phyloP scores from a whole-genome alignment of 108 stramenopile species.

The Thalassiosira profunda region DNA sequence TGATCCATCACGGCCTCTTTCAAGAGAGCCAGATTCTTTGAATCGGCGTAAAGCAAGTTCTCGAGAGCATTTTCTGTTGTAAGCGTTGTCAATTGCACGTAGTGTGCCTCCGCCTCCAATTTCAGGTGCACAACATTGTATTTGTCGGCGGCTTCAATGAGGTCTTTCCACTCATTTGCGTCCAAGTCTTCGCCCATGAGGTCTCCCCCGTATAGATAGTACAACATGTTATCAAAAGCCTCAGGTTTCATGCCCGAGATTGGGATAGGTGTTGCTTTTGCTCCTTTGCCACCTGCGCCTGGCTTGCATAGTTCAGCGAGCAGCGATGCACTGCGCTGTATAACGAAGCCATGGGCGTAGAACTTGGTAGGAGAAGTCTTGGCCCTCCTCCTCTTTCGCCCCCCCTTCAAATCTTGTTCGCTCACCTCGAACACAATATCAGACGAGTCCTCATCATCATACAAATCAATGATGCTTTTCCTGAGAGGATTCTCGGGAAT shows the following conservation, averaged over 20 bases:
- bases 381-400: not conserved
- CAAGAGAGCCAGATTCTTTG: slow-evolving; percentile 2
- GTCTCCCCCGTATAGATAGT: not conserved
- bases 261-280: not conserved
- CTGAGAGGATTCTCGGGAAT: not conserved
- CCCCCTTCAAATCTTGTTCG: not conserved
- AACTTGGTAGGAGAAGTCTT: not conserved
- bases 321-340: not conserved
- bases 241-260: not conserved
- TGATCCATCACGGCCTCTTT: slow-evolving; percentile 22
- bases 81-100: not conserved
- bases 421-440: slow-evolving; percentile 1
- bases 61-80: slow-evolving; percentile 8
- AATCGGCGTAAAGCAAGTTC: slow-evolving; percentile 7
- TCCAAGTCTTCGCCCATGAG: not conserved
- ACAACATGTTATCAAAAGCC: not conserved
- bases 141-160: slow-evolving; percentile 20
- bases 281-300: not conserved
- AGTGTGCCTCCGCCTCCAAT: slow-evolving; percentile 16
- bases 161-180: not conserved
- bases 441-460: not conserved
- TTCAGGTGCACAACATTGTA: slow-evolving; percentile 19
- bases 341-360: slow-evolving; percentile 6
- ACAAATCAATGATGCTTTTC: not conserved
- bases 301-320: not conserved